Evolutionary conservation across 768 basidiomycete species (phyloP), one percentile per base, ranked within the genome.

Genomic region (Kwoniella pini): DNA sequence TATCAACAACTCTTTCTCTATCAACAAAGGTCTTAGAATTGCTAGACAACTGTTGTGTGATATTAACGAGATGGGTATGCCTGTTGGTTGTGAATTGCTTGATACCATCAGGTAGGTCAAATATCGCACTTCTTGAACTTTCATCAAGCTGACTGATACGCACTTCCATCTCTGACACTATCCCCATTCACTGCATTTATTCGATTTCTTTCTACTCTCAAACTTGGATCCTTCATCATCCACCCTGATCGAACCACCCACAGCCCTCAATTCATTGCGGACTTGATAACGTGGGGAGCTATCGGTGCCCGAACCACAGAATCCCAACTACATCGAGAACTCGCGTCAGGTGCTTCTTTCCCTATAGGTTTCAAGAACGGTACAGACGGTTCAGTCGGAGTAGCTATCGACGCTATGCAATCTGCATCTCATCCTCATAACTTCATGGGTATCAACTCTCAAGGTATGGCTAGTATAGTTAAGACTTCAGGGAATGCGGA

Each of bases 301-400:
- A 98, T 99, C 65, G 95, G 96, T 24, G 96, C 96, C 1, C 85
- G 96, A 54, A 98, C 96, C 1, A 99, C 96, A 36, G 96, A 99
- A 79, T 91, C 89, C 2, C 95, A 98, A 79, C 86, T 99, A 7
- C 96, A 98, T 75, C 87, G 96, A 60, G 96, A 97, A 79, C 87
- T 97, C 44, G 93, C 92, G 4, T 92, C 89, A 3, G 95, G 94
- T 73, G 88, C 90, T 24, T 96, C 94, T 52, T 98, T 96, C 87
- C 94, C 96, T 21, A 91, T 97, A 65, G 82, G 80, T 9, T 99
- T 99, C 87, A 99, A 99, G 80, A 99, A 99, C 77, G 95, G 96
- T 54, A 99, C 96, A 2, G 95, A 98, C 78, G 96, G 96, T 55
- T 75, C 78, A 63, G 87, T 97, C 49, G 81, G 84, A 0, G 91